Evolutionary conservation across 2,329 filamentous ascomycete species (phyloP), one percentile per base, ranked within the genome.

Genomic region (Alternaria gaisen): DNA sequence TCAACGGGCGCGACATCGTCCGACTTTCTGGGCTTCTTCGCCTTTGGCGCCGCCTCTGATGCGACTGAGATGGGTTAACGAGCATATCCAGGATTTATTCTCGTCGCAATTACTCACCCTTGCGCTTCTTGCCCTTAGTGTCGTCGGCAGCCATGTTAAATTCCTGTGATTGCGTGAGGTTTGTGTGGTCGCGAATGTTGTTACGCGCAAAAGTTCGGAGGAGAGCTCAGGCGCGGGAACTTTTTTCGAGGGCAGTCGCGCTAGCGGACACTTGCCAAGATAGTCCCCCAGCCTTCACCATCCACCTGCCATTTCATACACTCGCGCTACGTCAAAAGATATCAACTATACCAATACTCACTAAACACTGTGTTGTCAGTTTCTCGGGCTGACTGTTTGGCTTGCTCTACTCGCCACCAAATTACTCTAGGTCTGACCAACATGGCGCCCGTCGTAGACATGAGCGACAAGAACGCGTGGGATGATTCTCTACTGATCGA

Each of bases 51-150:
- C 26, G 74, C 47, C 30, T 77, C 74, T 26, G 70, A 47, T 47
- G 74, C 76, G 73, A 71, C 76, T 79, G 63, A 8, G 69, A 46
- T 48, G 61, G 28, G 46, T 70, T 60, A 63, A 65, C 48, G n/a
- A 24, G 12, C 4, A 65, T 64, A 38, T 22, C 9, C 50, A 30
- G 24, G 12, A 58, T 52, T 61, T 26, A 2, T 28, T 16, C 34
- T 32, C 12, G 6, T 50, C 11, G 42, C 26, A n/a, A 48, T 10
- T 1, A 38, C 72, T 41, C 75, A 84, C 84, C 81, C 72, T 85
- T 86, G 77, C 83, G 83, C 82, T 87, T 87, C 74, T 84, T 87
- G 41, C 79, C 79, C 68, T 84, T 85, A 66, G 80, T 79, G 34
- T 76, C 73, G 70, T 84, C 84, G 65, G 82, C 81, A 56, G 83